phyloP scores from a whole-genome alignment of 2,329 filamentous ascomycete genomes.

The Hymenoscyphus infarciens region DNA sequence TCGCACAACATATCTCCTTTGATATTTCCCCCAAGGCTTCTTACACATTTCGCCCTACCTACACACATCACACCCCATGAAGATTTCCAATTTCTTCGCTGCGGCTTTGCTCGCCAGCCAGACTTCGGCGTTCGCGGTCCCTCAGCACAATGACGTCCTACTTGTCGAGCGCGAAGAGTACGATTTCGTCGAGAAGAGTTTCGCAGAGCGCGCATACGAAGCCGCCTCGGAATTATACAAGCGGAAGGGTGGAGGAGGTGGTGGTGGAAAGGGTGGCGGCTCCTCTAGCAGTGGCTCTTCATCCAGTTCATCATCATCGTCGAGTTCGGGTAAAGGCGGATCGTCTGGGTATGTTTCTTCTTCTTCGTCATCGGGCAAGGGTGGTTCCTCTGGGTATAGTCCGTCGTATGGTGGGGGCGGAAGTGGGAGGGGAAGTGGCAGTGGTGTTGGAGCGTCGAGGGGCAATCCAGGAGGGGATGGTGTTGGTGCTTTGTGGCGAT shows the following conservation, averaged over 20 bases:
- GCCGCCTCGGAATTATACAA: slow-evolving; percentile 48
- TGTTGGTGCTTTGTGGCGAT: not conserved
- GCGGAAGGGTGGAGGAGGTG: slow-evolving; percentile 57
- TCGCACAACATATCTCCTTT: not conserved
- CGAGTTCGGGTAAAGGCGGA: not conserved
- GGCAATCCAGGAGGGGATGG: not conserved
- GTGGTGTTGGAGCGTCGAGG: not conserved
- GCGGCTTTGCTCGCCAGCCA: slow-evolving; percentile 20
- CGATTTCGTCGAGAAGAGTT: not conserved
- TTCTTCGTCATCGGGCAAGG: slow-evolving; percentile 1
- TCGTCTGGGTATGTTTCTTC: slow-evolving; percentile 2
- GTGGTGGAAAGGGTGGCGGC: slow-evolving; percentile 44
- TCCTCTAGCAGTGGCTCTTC: slow-evolving; percentile 4
- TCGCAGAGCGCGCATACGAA: slow-evolving; percentile 7
- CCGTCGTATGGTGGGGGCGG: slow-evolving; percentile 43
- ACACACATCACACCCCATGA: not conserved
- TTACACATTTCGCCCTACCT: not conserved
- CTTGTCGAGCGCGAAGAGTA: not conserved
- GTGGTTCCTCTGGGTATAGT: not conserved
- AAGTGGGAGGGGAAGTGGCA: slow-evolving; percentile 35
- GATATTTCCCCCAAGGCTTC: not conserved
- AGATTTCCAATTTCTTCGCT: slow-evolving; percentile 17
- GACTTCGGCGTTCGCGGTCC: slow-evolving; percentile 22
- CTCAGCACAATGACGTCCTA: slow-evolving; percentile 21
- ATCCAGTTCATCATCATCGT: slow-evolving; percentile 34